Evolutionary conservation across 495 filamentous ascomycete species (phyloP), one percentile per base, ranked within the genome.

Genomic region (Entonaema liquescens): DNA sequence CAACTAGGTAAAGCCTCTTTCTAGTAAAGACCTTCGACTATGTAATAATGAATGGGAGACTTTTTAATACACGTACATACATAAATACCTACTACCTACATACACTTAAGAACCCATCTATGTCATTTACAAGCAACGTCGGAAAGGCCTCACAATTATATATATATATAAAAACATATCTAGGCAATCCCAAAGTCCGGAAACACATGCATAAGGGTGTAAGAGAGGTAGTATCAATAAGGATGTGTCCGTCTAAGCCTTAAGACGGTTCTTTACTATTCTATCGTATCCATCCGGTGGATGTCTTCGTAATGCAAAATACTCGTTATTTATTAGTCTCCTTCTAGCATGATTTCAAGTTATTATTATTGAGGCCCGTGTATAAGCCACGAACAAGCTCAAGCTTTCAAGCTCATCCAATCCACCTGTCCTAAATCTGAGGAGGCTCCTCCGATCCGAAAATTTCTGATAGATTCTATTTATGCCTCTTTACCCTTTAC

Each of bases 251-350:
- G 49, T 25, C 49, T 53, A 29, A n/a, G 42, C 17, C 3, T 29
- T 17, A 53, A 53, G 31, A 33, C 6, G 25, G 25, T 53, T 53
- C 49, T 53, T 21, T 21, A 8, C 17, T 28, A 15, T 53, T 53
- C 49, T 53, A 53, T 53, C 15, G 13, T 53, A 29, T 29, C 49
- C 15, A 13, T 53, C 25, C 25, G 4, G 49, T 29, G 49, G 23
- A 28, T 53, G 49, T 7, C 49, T 53, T 29, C 13, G 49, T 53
- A 53, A 53, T 53, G 49, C 12, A 53, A 53, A 53, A 12, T 5
- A 29, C 9, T 47, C 9, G 0, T 47, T 17, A 17, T 40, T n/a
- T n/a, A n/a, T 23, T 47, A 47, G 42, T 47, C 0, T 47, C 42
- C 17, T 44, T 44, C 17, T 19, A 47, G 15, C 42, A 47, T 47